Base-by-base conservation (phyloP, 2,329 filamentous ascomycete species). In the Neonectria magnoliae region DNA sequence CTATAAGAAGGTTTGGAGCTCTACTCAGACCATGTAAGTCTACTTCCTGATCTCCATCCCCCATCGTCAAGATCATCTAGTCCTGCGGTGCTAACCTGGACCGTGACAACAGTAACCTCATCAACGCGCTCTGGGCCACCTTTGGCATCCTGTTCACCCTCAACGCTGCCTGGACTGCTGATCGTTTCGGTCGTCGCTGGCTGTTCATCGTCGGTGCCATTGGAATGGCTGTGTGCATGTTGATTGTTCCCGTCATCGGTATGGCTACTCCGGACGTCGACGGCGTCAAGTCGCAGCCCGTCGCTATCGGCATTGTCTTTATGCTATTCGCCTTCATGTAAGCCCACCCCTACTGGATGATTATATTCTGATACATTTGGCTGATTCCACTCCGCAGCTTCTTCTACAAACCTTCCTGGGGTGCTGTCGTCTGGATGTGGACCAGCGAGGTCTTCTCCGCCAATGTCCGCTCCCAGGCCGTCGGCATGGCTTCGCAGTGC, bases 91-190 rank as follows among this genome's bases (percentile, higher is more conserved):
- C 63, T 67, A 54, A 59, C 38, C 4, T 14, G 11, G 18, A 47
- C 42, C 31, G 9, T 22, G 10, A 3, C 16, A 50, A 42, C 20
- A 70, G 68, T 75, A 88, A 89, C 67, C 82, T 93, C 33, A 93
- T 93, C 82, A 93, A 93, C 76, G 90, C 90, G 4, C 82, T 93
- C 58, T 93, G 92, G 75, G 90, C 90, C 44, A 93, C 90, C 6
- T 90, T 89, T 69, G 89, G 89, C 61, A 93, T 93, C 67, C 65
- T 92, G 22, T 93, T 93, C 78, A 93, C 90, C 0, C 82, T 92
- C 48, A 92, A 92, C 69, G 90, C 90, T 14, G 86, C 89, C 41
- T 93, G 90, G 90, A 91, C 89, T 5, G 88, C 91, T 36, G 90
- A 93, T 76, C 85, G 90, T 54, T 92, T 90, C 69, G 91, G 90